Percentiles rank a stretch among this genome's conserved stretches.
Evolutionary conservation across 306 rosid genomes (phyloP).

Genomic region (Astragalus membranaceus): DNA sequence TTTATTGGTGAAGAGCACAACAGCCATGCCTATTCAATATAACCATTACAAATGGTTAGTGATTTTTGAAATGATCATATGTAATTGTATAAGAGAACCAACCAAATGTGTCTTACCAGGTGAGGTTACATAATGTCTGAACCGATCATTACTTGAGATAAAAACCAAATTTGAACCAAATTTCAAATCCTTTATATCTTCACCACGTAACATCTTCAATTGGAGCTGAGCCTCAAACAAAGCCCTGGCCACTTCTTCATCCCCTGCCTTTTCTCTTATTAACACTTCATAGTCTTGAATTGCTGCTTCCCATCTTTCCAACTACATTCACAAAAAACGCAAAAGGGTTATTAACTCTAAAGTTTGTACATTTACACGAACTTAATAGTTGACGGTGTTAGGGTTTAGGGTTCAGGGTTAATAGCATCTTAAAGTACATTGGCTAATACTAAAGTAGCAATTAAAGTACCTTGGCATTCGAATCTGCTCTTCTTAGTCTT

Average conservation of each 20-base stretch:
- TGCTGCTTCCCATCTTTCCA: slow-evolving; percentile 86
- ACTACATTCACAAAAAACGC: slow-evolving; percentile 26
- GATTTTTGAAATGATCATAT: neutral
- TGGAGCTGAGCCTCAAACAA: slow-evolving; percentile 70
- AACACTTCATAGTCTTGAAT: slow-evolving; percentile 79
- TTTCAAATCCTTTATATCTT: slow-evolving; percentile 59
- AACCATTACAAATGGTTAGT: neutral
- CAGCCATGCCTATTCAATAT: slow-evolving; percentile 62
- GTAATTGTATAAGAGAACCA: neutral
- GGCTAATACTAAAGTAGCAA: neutral
- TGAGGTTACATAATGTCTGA: slow-evolving; percentile 66
- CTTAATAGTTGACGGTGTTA: too few species aligned
- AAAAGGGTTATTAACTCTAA: neutral
- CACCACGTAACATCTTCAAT: slow-evolving; percentile 54
- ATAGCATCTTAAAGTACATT: too few species aligned
- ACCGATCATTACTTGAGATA: slow-evolving; percentile 65
- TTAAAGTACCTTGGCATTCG: slow-evolving; percentile 64
- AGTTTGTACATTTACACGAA: too few species aligned
- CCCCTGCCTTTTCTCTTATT: slow-evolving; percentile 71
- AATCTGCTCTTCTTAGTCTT: slow-evolving; percentile 74
- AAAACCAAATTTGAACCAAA: slow-evolving; percentile 67
- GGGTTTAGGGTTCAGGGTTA: too few species aligned
- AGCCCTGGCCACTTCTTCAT: slow-evolving; percentile 78
- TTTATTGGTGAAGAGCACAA: slow-evolving; percentile 70
- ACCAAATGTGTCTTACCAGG: slow-evolving; percentile 47